Evolutionary conservation across 169 alveolate species (phyloP), one percentile per base, ranked within the genome.

Genomic region (Plasmodium falciparum): DNA sequence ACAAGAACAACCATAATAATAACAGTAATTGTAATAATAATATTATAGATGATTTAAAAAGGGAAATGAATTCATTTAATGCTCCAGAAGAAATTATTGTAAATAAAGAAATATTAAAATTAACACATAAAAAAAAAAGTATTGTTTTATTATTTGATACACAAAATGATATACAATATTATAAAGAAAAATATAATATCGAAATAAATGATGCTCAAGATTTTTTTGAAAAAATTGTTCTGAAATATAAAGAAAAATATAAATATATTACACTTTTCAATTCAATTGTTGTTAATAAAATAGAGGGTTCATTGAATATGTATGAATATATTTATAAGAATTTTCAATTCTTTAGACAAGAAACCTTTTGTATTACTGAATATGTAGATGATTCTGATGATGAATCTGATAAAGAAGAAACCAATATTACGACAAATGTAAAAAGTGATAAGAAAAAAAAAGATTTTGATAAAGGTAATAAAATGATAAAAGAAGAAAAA

Each of bases 1-100:
- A 2, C 0, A 12, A 43, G 7, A 13, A 17, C 15, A 24, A 39
- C 2, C 3, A 33, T 33, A 39, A 12, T 45, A 65, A 20, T 65
- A 49, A 15, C 12, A 91, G 83, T 86, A 33, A 39, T 3, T 45
- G 12, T 20, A 65, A 76, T 86, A 33, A 56, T 83, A 50, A 63
- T 67, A 5, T 47, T 29, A 2, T 39, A 47, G 22, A 70, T 72
- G 85, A 94, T 93, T 20, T 76, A 50, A 58, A 75, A 76, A 73
- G 80, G 20, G 73, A 93, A 93, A 8, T 92, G 74, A 45, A 71
- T 52, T 85, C 88, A 69, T 74, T 93, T 74, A 75, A 20, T 67
- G 80, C 95, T 83, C 62, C 76, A 22, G 74, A 93, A 90, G 88
- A 92, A 92, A 69, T 74, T 62, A 50, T 73, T 70, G 88, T 62